Evolutionary conservation across 2,329 filamentous ascomycete species (phyloP).

Genomic region (Huntiella moniliformis): DNA sequence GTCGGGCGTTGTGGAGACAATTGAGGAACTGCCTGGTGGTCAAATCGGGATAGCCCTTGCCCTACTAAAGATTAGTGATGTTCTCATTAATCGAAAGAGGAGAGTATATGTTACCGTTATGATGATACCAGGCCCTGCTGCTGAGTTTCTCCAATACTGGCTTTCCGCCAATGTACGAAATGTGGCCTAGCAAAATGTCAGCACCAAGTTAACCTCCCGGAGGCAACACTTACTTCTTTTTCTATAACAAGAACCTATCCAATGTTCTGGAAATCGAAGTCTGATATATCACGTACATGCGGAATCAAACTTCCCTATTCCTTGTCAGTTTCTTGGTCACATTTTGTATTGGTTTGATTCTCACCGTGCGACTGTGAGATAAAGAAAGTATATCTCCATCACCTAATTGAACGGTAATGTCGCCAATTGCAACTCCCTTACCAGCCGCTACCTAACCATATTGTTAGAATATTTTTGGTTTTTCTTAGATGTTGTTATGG

Average conservation of each 20-base stretch:
- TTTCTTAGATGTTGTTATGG: background rate
- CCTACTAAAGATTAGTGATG: slow-evolving; percentile 25
- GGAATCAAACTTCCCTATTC: slow-evolving; percentile 44
- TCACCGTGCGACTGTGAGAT: slow-evolving; percentile 15
- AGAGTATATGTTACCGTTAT: slow-evolving; percentile 35
- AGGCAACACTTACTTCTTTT: slow-evolving; percentile 44
- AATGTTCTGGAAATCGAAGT: slow-evolving; percentile 28
- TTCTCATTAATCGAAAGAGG: background rate
- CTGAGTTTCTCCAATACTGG: slow-evolving; percentile 31
- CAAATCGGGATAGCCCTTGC: slow-evolving; percentile 67
- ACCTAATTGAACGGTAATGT: slow-evolving; percentile 26
- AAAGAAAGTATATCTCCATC: slow-evolving; percentile 24
- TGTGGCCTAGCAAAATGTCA: slow-evolving; percentile 38
- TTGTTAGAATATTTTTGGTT: background rate
- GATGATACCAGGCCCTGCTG: slow-evolving; percentile 39
- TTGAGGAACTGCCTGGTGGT: slow-evolving; percentile 47
- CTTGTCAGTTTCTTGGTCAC: background rate
- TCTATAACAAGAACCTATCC: slow-evolving; percentile 58
- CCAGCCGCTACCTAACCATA: slow-evolving; percentile 43
- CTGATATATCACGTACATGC: slow-evolving; percentile 26
- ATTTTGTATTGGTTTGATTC: slow-evolving; percentile 15
- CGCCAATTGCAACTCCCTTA: slow-evolving; percentile 52
- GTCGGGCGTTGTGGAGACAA: slow-evolving; percentile 27
- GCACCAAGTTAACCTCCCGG: slow-evolving; percentile 12
- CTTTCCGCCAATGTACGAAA: slow-evolving; percentile 48